These are phyloP conservation scores for Gossypium armourianum DNA, from an alignment of 441 rosid species.

Conservation along the genomic window DNA sequence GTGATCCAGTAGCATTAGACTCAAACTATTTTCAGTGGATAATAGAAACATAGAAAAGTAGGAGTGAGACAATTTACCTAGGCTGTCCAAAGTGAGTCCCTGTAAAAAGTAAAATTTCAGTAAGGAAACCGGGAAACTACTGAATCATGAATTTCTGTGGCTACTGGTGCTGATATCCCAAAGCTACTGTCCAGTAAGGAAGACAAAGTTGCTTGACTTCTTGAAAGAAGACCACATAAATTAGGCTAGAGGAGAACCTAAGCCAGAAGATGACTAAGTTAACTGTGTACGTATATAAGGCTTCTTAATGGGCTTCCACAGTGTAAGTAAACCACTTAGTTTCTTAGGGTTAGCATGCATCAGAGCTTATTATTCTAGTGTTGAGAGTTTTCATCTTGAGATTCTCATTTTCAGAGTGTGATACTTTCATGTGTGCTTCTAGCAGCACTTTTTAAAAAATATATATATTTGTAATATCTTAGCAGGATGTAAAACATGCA, in stretches of 20 bases:
- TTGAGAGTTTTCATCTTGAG: not conserved
- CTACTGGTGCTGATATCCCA: not conserved
- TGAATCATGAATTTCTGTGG: not conserved
- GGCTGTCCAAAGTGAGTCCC: not conserved
- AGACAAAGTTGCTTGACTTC: not conserved
- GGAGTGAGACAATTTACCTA: not conserved
- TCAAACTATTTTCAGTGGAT: not conserved
- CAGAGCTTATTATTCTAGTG: not conserved
- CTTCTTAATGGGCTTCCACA: not conserved
- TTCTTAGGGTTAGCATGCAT: not conserved
- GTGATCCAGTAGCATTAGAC: not conserved
- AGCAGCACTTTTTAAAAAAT: not conserved
- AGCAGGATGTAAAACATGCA: not conserved
- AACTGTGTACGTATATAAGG: not conserved
- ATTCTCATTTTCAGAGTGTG: not conserved
- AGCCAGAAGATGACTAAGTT: not conserved
- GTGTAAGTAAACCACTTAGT: not conserved
- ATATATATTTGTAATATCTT: not conserved
- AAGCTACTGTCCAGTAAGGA: not conserved
- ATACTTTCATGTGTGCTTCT: constrained; percentile 2
- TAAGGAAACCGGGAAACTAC: not conserved
- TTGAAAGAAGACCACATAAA: not conserved
- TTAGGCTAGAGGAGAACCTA: not conserved
- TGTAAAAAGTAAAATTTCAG: not conserved
- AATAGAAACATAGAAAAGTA: not conserved